Evolutionary conservation across 2,329 filamentous ascomycete species (phyloP).

Genomic region (Aspergillus unguis): DNA sequence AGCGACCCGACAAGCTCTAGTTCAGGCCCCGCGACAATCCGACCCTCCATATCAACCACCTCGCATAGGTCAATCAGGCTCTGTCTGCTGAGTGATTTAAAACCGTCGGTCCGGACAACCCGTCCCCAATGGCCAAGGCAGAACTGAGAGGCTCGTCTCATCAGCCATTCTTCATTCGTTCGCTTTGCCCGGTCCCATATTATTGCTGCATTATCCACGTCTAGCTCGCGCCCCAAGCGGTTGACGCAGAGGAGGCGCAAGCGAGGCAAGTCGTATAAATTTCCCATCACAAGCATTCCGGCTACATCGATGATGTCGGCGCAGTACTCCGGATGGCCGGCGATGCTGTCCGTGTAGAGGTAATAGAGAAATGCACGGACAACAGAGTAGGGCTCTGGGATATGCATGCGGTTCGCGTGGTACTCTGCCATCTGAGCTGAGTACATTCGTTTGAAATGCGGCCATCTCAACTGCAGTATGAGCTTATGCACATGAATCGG

Average conservation of each 20-base stretch:
- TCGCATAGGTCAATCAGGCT: constrained; percentile 88
- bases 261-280: constrained; percentile 95
- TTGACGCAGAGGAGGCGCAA: constrained; percentile 88
- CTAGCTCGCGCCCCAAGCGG: constrained; percentile 81
- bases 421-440: constrained; percentile 95
- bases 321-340: constrained; percentile 56
- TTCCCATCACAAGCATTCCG: constrained; percentile 93
- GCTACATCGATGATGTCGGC: constrained; percentile 76
- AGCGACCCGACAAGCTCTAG: constrained; percentile 60
- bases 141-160: constrained; percentile 80
- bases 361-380: constrained; percentile 95
- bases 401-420: constrained; percentile 95
- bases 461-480: constrained; percentile 92
- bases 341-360: constrained; percentile 91
- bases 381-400: constrained; percentile 90
- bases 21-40: constrained; percentile 84
- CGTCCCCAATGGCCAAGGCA: constrained; percentile 94
- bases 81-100: constrained; percentile 72
- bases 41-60: constrained; percentile 88
- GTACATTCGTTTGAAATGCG: constrained; percentile 90
- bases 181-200: constrained; percentile 93
- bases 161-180: constrained; percentile 90
- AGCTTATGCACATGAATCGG: constrained; percentile 95
- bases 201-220: constrained; percentile 90
- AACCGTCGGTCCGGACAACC: constrained; percentile 83